These are phyloP conservation scores for Tetrahymena elliotti DNA, from an alignment of 73 alveolate genomes.

Conservation along the genomic window DNA sequence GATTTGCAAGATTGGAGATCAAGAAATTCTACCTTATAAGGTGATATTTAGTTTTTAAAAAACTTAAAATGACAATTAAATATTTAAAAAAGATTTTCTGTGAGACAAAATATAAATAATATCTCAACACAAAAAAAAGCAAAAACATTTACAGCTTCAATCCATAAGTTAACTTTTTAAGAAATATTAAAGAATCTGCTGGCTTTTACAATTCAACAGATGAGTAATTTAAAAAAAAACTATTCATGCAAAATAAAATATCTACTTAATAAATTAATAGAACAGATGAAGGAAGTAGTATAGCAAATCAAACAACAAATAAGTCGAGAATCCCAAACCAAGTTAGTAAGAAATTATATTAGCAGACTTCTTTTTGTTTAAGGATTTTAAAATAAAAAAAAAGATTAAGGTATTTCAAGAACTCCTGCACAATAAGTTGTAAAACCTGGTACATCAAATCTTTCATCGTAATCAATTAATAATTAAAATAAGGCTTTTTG, in stretches of 20 bases:
- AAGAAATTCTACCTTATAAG: not conserved
- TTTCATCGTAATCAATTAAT: conserved; percentile 28
- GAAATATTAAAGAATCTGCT: conserved; percentile 18
- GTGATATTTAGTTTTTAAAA: not conserved
- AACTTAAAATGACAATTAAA: not conserved
- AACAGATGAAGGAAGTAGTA: not conserved
- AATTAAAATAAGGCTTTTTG: not conserved
- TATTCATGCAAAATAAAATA: conserved; percentile 6
- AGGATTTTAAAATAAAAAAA: not conserved
- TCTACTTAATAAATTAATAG: not conserved
- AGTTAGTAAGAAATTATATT: not conserved
- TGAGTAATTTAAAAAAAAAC: conserved; percentile 4
- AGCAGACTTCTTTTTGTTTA: not conserved
- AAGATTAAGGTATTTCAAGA: conserved; percentile 20
- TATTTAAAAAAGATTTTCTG: not conserved
- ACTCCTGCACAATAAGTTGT: conserved; percentile 25
- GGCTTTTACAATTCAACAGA: conserved; percentile 13
- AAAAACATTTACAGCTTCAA: conserved; percentile 45
- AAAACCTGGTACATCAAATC: conserved; percentile 25
- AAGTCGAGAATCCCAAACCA: not conserved
- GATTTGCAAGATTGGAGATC: conserved; percentile 59
- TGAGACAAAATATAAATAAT: conserved; percentile 6
- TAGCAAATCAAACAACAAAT: not conserved
- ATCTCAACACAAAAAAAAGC: conserved; percentile 41
- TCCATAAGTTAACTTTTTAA: conserved; percentile 47